Evolutionary conservation across 2,329 filamentous ascomycete genomes (phyloP).

Genomic region (Phialophora tarda): DNA sequence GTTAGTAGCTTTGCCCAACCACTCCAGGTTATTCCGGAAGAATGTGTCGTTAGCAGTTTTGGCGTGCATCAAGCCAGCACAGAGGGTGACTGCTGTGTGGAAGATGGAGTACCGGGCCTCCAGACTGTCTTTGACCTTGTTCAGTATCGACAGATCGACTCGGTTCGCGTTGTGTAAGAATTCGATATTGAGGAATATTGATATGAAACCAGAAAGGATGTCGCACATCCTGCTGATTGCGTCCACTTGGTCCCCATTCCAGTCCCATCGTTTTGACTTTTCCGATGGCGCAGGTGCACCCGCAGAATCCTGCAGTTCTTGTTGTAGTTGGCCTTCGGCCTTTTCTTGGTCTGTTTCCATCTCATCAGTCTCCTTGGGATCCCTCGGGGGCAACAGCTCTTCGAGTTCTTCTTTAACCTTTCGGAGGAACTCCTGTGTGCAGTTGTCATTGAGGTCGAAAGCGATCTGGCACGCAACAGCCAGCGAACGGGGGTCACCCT

Average conservation of each 20-base stretch:
- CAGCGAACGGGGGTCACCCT: constrained; percentile 76
- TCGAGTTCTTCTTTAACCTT: constrained; percentile 86
- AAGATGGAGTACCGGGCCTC: constrained; percentile 98
- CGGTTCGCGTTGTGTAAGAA: constrained; percentile 96
- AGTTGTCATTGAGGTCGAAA: constrained; percentile 97
- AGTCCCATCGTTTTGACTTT: constrained; percentile 52
- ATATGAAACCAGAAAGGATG: constrained; percentile 85
- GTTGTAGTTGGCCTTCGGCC: constrained; percentile 58
- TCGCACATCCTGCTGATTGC: constrained; percentile 63
- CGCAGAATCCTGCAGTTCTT: constrained; percentile 55
- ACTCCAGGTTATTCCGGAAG: constrained; percentile 96
- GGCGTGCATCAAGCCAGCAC: constrained; percentile 99
- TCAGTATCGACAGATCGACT: constrained; percentile 87
- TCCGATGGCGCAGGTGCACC: constrained; percentile 55
- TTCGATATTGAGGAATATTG: constrained; percentile 91
- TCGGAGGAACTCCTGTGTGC: constrained; percentile 92
- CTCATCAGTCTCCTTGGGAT: constrained; percentile 47
- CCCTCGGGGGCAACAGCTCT: constrained; percentile 53
- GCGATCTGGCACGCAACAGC: constrained; percentile 96
- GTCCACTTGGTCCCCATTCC: constrained; percentile 54
- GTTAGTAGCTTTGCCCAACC: constrained; percentile 97
- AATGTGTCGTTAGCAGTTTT: constrained; percentile 98
- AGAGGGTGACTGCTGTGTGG: constrained; percentile 95
- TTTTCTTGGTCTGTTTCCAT: constrained; percentile 60
- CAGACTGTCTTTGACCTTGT: constrained; percentile 93